A percentile compares a stretch with the other conserved stretches of the same genome.
Conservation (phyloP, 257 asterid genomes). For the Solanum corneliomulleri region DNA sequence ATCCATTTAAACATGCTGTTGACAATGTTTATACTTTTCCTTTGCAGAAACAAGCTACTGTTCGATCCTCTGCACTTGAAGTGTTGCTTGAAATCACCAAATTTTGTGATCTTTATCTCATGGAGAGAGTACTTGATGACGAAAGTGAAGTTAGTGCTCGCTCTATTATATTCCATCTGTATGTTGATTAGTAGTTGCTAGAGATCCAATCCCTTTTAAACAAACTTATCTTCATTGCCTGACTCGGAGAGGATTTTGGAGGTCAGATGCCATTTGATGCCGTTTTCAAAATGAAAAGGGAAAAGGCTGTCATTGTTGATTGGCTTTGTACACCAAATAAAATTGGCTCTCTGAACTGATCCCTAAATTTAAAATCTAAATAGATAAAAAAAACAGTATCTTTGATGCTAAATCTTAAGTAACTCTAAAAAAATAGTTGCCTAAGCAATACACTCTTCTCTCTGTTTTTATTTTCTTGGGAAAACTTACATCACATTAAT, state of each 20-base stretch:
- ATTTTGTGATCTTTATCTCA: conserved; percentile 86
- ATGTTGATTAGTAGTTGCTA: background rate
- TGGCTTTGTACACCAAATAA: background rate
- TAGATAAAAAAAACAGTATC: background rate
- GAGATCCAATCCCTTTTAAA: background rate
- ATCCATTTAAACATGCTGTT: background rate
- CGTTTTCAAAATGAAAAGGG: background rate
- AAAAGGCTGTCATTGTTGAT: background rate
- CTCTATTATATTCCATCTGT: background rate
- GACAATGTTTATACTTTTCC: background rate
- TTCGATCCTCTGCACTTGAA: conserved; percentile 67
- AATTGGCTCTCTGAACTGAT: background rate
- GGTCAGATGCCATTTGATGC: background rate
- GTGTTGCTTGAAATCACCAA: conserved; percentile 84
- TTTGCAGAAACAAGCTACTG: conserved; percentile 88
- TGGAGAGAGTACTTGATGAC: conserved; percentile 95
- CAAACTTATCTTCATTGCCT: background rate
- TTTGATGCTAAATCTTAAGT: background rate
- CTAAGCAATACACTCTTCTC: background rate
- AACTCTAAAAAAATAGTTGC: background rate
- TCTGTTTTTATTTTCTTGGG: background rate
- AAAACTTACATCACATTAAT: background rate
- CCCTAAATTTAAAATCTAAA: background rate
- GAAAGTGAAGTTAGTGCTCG: conserved; percentile 59
- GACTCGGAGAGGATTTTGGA: background rate